A percentile compares a stretch with the other conserved stretches of the same genome.
phyloP scores from a whole-genome alignment of 208 protist genomes.

The Acanthamoeba castellanii region DNA sequence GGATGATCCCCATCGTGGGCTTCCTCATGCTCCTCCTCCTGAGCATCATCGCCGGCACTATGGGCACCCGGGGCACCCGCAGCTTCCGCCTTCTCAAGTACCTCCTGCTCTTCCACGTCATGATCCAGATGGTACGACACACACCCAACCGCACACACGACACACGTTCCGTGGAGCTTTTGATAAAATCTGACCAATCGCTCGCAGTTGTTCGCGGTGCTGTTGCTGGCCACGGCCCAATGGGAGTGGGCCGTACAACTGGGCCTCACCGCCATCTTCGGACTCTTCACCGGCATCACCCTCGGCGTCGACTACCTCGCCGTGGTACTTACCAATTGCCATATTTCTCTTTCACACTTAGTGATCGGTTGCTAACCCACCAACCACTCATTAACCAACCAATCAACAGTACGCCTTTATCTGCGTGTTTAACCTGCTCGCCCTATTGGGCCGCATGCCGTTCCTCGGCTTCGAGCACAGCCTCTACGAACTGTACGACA shows the following conservation, averaged over 20 bases:
- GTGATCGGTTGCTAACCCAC: neutral
- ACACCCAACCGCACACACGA: neutral
- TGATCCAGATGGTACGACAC: slow-evolving; percentile 56
- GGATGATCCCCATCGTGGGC: slow-evolving; percentile 73
- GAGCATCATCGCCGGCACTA: neutral
- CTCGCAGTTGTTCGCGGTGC: slow-evolving; percentile 35
- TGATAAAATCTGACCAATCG: neutral
- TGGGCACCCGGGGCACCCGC: slow-evolving; percentile 5
- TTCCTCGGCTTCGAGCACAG: slow-evolving; percentile 49
- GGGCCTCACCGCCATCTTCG: slow-evolving; percentile 46
- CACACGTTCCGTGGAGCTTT: neutral
- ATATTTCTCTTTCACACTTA: neutral
- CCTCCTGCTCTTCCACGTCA: slow-evolving; percentile 42
- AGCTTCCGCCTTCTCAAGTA: slow-evolving; percentile 42
- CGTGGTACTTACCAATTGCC: neutral
- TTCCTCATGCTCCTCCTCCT: slow-evolving; percentile 34
- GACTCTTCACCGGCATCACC: slow-evolving; percentile 64
- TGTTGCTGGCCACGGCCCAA: slow-evolving; percentile 23
- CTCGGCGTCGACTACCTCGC: slow-evolving; percentile 55
- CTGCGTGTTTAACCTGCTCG: slow-evolving; percentile 58
- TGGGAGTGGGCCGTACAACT: slow-evolving; percentile 51
- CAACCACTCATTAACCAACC: neutral
- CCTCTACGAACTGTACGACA: slow-evolving; percentile 47
- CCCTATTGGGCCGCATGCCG: neutral
- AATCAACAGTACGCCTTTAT: slow-evolving; percentile 1